A percentile compares a stretch with the other conserved stretches of the same genome.
Evolutionary conservation across 768 basidiomycete genomes (phyloP).

Genomic region (Macrolepiota fuliginosa): DNA sequence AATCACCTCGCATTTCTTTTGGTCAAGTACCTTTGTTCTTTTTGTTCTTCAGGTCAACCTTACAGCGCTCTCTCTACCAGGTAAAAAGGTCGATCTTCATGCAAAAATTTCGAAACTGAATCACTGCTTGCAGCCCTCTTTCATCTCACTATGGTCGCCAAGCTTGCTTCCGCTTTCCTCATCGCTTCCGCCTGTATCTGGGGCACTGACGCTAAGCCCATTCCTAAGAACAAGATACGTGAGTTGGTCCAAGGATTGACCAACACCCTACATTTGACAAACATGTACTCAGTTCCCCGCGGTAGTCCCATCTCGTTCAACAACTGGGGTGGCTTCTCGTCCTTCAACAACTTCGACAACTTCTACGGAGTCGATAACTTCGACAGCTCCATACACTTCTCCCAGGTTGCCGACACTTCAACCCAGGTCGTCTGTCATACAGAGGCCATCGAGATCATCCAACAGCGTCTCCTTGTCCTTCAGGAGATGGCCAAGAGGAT

Average conservation of each 20-base stretch:
- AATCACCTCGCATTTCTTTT: constrained; percentile 12
- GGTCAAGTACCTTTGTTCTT: constrained; percentile 10
- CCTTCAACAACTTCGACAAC: no score
- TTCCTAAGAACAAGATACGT: constrained; percentile 1
- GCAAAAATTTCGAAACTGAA: neutral
- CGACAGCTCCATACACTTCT: constrained; percentile 37
- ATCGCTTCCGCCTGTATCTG: constrained; percentile 19
- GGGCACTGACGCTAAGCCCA: constrained; percentile 17
- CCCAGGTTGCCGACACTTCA: constrained; percentile 28
- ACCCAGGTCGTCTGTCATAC: constrained; percentile 38
- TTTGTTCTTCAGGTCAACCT: constrained; percentile 7
- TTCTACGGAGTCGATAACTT: constrained; percentile 45
- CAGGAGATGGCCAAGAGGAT: no score
- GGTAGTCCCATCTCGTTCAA: constrained; percentile 24
- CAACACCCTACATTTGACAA: neutral
- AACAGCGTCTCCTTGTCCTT: constrained; percentile 45
- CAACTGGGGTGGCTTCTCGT: constrained; percentile 37
- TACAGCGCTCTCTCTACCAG: neutral
- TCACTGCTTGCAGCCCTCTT: neutral
- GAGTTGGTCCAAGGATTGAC: neutral
- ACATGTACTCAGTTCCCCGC: constrained; percentile 1
- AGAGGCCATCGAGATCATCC: constrained; percentile 36
- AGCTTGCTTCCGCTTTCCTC: constrained; percentile 17
- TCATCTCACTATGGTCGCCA: constrained; percentile 22
- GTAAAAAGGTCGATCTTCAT: neutral